Evolutionary conservation across 164 flowering plant species (phyloP), one percentile per base, ranked within the genome.

Genomic region (Tetracentron sinense): DNA sequence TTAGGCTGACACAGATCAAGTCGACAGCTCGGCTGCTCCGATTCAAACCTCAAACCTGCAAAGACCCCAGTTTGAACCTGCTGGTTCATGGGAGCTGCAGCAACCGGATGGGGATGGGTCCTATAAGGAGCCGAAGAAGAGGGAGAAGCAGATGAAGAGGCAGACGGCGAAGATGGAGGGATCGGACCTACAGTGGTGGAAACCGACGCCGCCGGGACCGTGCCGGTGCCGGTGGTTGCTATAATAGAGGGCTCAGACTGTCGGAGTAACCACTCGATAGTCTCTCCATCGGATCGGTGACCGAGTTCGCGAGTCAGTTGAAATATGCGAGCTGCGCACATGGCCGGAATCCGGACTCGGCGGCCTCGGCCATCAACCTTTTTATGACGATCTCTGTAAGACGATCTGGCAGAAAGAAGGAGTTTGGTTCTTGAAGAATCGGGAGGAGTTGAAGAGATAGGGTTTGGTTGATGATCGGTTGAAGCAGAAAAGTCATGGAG

Each of bases 231-330:
- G 23, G 72, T 67, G 46, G 66, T 58, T 16, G 73, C 68, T 46
- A 60, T 44, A 53, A 68, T 69, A 20, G 68, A 25, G 10, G 79
- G 73, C 58, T 75, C 72, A 6, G 78, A 73, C 20, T 61, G 52
- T 1, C 61, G 64, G 15, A 75, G 42, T 11, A 75, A 73, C 78
- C 78, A 75, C 26, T 60, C 64, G 20, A 75, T 65, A 62, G 78
- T 75, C 55, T 75, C 64, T 6, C 78, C 78, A 14, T 72, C 67
- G 11, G 73, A 55, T 52, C 54, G 57, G 64, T 55, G 25, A 1
- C 75, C 73, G 31, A 75, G 73, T 55, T 72, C 70, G 0, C 73
- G 65, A 22, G 75, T 75, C 11, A 75, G 73, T 52, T 72, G 70
- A 51, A 72, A 75, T 25, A 75, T 33, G 6, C 73, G 51, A 16